Percentiles rank a stretch among this genome's conserved stretches.
Conservation (phyloP, 192 early-diverging fungal genomes). For the Jimgerdemannia flammicorona region DNA sequence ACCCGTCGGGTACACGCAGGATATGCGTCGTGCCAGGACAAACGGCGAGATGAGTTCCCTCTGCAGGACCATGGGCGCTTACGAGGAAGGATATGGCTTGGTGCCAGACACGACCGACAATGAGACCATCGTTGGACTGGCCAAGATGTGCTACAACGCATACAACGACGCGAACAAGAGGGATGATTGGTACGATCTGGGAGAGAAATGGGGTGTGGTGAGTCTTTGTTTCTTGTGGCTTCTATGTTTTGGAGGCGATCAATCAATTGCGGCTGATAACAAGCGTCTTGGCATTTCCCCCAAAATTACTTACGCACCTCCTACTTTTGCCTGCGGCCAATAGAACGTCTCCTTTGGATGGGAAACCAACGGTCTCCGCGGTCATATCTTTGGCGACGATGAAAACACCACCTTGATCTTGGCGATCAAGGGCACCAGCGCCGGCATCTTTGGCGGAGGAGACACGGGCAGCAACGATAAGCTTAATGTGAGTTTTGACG, state of each 20-base stretch:
- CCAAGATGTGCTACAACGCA: conserved; percentile 81
- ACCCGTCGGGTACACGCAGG: neutral
- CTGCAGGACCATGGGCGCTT: neutral
- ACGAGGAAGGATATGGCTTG: conserved; percentile 2
- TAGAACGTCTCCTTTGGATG: conserved; percentile 51
- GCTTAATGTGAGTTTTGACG: conserved; percentile 49
- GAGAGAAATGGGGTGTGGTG: conserved; percentile 58
- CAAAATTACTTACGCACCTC: too few relatives aligned
- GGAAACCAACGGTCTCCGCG: conserved; percentile 57
- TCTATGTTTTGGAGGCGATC: neutral
- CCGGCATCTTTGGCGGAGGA: conserved; percentile 57
- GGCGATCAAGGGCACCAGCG: conserved; percentile 84
- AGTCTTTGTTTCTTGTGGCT: conserved; percentile 9
- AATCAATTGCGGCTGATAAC: neutral
- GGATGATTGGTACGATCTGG: conserved; percentile 67
- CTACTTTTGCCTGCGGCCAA: too few relatives aligned
- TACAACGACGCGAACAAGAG: conserved; percentile 59
- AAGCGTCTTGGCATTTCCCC: neutral
- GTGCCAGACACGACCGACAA: conserved; percentile 74
- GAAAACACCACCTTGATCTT: conserved; percentile 65
- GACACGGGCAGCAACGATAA: conserved; percentile 74
- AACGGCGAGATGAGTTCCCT: neutral
- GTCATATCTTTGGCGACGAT: conserved; percentile 70
- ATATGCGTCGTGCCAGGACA: neutral
- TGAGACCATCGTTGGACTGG: conserved; percentile 66